Base-by-base conservation (phyloP, 176 grass and related monocot species). In the Alopecurus myosuroides region DNA sequence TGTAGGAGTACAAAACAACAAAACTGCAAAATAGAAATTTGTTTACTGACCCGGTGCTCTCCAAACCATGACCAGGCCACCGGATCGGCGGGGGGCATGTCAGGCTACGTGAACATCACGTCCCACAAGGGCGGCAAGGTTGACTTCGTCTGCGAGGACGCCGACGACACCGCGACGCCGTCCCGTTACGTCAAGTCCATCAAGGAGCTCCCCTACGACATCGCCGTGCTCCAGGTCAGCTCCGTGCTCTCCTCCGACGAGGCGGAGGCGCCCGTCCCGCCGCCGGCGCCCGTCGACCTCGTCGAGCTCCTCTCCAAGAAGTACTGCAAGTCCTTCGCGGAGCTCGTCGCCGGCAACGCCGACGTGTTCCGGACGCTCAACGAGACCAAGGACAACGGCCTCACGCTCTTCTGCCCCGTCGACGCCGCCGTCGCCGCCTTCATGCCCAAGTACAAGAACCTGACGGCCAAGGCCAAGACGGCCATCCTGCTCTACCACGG, bases 331-430 rank as follows among this genome's bases (percentile, higher is more conserved):
- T 76, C 85, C 26, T 98, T 98, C 69, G 89, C 91, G 9, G 25
- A 39, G 22, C 92, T 98, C 45, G 76, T 98, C 49, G 51, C 86
- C 23, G 82, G 79, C 17, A 81, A 88, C 45, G 76, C 75, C 45
- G 85, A 95, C 5, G 95, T 60, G 0, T 92, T 86, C 65, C 74
- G 19, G 58, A 69, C 53, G 20, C 63, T 92, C 76, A 89, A 91
- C 40, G 86, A 88, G 81, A 91, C 84, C 76, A 87, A 95, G 28
- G 95, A 88, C 45, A 90, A 90, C 22, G 93, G 82, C 4, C 84
- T 98, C 33, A 94, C 95, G 4, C 69, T 94, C 44, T 94, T 97
- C 87, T 97, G 94, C 85, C 94, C 94, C 44, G 35, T 86, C 41
- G 94, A 97, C 70, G 9, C 86, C 40, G 91, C 91, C 9, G 88